Evolutionary conservation across 805 yeast genomes (phyloP).

Genomic region (Groenewaldozyma salmanticensis): DNA sequence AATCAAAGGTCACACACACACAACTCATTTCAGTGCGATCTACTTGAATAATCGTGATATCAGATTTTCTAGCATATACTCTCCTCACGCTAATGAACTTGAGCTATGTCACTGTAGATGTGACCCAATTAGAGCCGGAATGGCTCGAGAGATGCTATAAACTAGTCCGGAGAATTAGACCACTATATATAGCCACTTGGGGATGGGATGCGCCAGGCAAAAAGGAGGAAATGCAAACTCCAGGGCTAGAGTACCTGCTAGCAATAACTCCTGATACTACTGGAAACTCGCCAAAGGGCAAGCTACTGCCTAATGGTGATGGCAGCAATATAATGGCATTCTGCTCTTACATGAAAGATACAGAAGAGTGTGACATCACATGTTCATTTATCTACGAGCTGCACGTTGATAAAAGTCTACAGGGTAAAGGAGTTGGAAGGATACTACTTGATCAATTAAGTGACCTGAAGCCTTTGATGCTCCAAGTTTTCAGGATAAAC

Average conservation of each 20-base stretch:
- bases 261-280: not conserved
- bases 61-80: no score
- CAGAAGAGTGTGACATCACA: constrained; percentile 6
- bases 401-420: constrained; percentile 15
- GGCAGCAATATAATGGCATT: not conserved
- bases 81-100: no score
- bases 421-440: constrained; percentile 18
- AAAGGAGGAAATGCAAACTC: constrained; percentile 17
- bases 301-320: no score
- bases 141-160: constrained; percentile 15
- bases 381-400: constrained; percentile 22
- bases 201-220: constrained; percentile 20
- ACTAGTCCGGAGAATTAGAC: constrained; percentile 16
- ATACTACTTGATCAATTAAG: constrained; percentile 13
- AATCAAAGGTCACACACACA: no score
- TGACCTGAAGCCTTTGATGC: constrained; percentile 9
- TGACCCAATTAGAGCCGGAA: not conserved
- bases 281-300: no score
- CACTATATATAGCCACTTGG: constrained; percentile 18
- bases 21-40: no score
- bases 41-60: no score
- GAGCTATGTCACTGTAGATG: no score
- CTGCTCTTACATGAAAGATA: constrained; percentile 14
- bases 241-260: constrained; percentile 13
- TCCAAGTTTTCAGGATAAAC: constrained; percentile 21